Base-by-base conservation (phyloP, 2,329 filamentous ascomycete genomes). In the Aspergillus aculeatus region DNA sequence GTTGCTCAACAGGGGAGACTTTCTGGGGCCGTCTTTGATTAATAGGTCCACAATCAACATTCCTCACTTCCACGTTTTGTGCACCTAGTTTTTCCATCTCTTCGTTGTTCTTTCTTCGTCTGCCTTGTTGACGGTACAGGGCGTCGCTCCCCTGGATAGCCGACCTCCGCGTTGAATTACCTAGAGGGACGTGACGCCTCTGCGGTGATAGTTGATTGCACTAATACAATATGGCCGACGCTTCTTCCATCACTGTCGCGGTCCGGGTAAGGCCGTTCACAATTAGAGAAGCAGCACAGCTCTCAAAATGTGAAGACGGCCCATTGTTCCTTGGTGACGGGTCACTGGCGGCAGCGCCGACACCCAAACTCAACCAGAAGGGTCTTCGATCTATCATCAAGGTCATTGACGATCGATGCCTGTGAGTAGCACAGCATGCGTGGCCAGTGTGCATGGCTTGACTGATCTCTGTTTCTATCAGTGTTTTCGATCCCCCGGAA, bases 251-350 rank as follows among this genome's bases (percentile, higher is more conserved):
- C 62, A 79, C 75, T 44, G 80, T 82, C 64, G 75, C 80, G 41
- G 84, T 89, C 64, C 80, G 86, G 75, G 86, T 89, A 53, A 82
- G 86, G 62, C 86, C 86, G 23, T 89, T 89, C 69, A 89, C 86
- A 12, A 97, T 98, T 68, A 84, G 92, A 79, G 95, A 99, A 83
- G 95, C 95, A 67, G 95, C 95, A 47, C 94, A 98, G 79, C 80
- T 99, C 82, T 79, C 81, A 32, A 83, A 82, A 75, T 78, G 76
- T 70, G 94, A 99, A 69, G 94, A 97, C 76, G 88, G 89, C 56
- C 92, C 91, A 5, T 77, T 96, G 41, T 99, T 99, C 73, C 85
- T 99, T n/a, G 95, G 95, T 62, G 95, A 99, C 75, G 95, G 95
- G 61, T 98, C 94, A 19, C 83, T 99, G 58, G 95, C 95, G n/a